Conservation (phyloP, 2,329 filamentous ascomycete species). For the Coniochaeta sp. region DNA sequence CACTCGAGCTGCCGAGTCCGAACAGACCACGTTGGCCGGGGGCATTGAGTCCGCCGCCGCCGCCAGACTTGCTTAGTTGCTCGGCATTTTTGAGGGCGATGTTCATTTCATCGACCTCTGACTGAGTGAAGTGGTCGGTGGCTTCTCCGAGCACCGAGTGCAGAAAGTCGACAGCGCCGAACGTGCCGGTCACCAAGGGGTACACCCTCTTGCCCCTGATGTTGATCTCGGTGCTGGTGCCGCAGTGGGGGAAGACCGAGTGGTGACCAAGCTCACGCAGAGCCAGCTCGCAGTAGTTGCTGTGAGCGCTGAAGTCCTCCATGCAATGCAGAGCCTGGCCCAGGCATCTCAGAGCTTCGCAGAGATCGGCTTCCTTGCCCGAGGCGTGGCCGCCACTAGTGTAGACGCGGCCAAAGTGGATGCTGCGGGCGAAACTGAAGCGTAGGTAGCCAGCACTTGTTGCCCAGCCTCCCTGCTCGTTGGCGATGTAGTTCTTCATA, state of each 20-base stretch:
- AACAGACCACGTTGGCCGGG: constrained; percentile 23
- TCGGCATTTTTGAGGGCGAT: constrained; percentile 64
- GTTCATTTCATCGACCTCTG: constrained; percentile 76
- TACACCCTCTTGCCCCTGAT: constrained; percentile 60
- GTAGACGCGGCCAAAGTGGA: constrained; percentile 72
- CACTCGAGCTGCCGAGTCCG: constrained; percentile 21
- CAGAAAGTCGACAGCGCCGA: constrained; percentile 77
- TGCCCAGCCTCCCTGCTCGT: constrained; percentile 79
- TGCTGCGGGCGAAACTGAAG: constrained; percentile 64
- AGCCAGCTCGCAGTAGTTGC: constrained; percentile 74
- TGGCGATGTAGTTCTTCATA: constrained; percentile 99
- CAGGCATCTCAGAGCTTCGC: constrained; percentile 68
- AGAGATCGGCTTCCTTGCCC: constrained; percentile 70
- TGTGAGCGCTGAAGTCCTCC: constrained; percentile 75
- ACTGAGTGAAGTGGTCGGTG: constrained; percentile 77
- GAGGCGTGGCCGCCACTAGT: constrained; percentile 53
- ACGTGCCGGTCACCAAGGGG: constrained; percentile 67
- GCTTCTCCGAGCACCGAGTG: constrained; percentile 71
- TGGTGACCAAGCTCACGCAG: constrained; percentile 63
- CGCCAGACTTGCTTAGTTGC: constrained; percentile 27
- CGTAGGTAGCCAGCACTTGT: constrained; percentile 82
- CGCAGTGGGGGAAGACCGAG: constrained; percentile 68
- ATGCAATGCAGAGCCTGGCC: constrained; percentile 71
- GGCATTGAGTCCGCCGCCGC: constrained; percentile 13
- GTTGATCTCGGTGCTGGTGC: constrained; percentile 57